Evolutionary conservation across 2,329 filamentous ascomycete species (phyloP), one percentile per base, ranked within the genome.

Genomic region (Dryadomyces sulphureus): DNA sequence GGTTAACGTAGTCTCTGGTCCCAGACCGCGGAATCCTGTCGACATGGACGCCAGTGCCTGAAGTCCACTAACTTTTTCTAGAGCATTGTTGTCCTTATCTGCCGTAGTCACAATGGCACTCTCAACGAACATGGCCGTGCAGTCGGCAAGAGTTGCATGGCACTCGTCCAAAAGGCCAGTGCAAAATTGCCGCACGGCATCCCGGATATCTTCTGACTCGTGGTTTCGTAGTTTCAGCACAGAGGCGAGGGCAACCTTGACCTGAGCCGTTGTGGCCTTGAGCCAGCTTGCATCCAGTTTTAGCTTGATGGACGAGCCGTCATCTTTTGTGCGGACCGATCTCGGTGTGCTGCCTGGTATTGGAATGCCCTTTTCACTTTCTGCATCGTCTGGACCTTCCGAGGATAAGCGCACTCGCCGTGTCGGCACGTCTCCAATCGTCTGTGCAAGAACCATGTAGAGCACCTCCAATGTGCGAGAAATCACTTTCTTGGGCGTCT

Each of bases 221-320:
- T 90, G 81, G 35, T 69, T 75, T 16, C 84, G 79, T 27, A 95
- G 61, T 54, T 81, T 87, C 51, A 92, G 69, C 17, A 95, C 72
- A 34, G 80, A 84, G 5, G 79, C 76, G 16, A 98, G 66, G 1
- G 88, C 89, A 45, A 92, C 71, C 58, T 89, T 90, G 46, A 96
- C 74, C 59, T 96, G 89, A 1, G 74, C 71, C 2, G 78, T 68
- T 2, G 90, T 94, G 7, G 84, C 87, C 49, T 78, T 80, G 1
- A 94, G 65, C 92, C 92, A 98, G 11, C 69, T 57, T 7, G 61
- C 54, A 38, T 59, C 59, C 45, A 59, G 47, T 16, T 25, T 22
- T 48, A 55, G 36, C 12, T 45, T 46, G 2, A 4, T 38, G 3
- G 41, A 14, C 14, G 42, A n/a, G 20, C 12, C 55, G 4, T 56